Evolutionary conservation across 495 filamentous ascomycete genomes (phyloP), one percentile per base, ranked within the genome.

Genomic region (Filosporella fistucella): DNA sequence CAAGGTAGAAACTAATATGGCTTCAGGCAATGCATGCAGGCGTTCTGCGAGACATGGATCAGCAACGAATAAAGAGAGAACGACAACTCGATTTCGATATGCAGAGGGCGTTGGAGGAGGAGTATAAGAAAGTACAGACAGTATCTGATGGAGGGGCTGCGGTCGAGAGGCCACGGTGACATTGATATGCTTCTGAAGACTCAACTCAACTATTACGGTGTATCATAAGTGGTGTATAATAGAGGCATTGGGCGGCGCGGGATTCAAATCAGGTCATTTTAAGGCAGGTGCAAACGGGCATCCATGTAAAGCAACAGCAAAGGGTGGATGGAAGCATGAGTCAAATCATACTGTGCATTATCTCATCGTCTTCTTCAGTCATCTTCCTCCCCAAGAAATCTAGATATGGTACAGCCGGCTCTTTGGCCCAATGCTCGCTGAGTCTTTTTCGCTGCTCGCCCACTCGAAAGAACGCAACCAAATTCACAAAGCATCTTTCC

Each of bases 11-110:
- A 51, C 42, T 42, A 40, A 54, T 53, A 46, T 48, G 21, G 4
- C 20, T 22, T 21, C 61, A 95, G 91, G 86, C 88, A 33, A 99
- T 99, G 93, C 93, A 99, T 62, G 78, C 80, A 47, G 94, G 94
- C 13, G 93, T 99, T 7, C 71, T 96, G 56, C 86, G 91, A 34
- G 94, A 97, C 57, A 86, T 95, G 71, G 91, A 97, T 59, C 91
- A 95, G 63, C 90, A 95, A 60, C 80, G 84, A 25, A 59, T 96
- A 40, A 95, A 96, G 69, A 75, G 77, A 54, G 86, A 94, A 63
- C 82, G 94, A 18, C 85, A 90, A 64, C 79, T 86, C 45, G 94
- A 99, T 51, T 99, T 97, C 58, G 89, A 96, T 49, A 78, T 91
- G 79, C 93, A 99, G 66, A 78, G 76, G 51, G 74, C 69, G 17